A percentile compares a stretch with the other conserved stretches of the same genome.
Conservation (phyloP, 495 filamentous ascomycete genomes). For the Letharia lupina region DNA sequence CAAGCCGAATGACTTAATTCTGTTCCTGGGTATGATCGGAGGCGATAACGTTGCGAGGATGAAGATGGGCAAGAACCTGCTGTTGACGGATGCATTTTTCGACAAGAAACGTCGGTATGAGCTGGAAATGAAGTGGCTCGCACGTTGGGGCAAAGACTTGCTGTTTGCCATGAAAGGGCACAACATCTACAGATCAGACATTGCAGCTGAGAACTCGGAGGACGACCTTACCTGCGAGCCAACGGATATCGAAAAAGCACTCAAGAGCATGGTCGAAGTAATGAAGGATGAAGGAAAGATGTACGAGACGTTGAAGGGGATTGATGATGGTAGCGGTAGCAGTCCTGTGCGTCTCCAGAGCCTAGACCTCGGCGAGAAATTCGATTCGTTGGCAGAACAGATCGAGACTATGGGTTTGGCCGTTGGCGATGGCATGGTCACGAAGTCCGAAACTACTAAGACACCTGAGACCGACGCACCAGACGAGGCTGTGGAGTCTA, state of each 20-base stretch:
- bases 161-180: conserved; percentile 1
- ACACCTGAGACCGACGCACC: not conserved
- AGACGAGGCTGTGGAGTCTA: not conserved
- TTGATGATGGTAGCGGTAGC: not conserved
- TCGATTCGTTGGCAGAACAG: not conserved
- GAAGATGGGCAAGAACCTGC: conserved; percentile 6
- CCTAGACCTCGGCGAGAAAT: conserved; percentile 10
- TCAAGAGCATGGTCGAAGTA: conserved; percentile 6
- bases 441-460: not conserved
- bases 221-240: conserved; percentile 8
- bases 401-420: conserved; percentile 5
- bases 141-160: conserved; percentile 3
- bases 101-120: not conserved
- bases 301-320: conserved; percentile 10
- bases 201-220: not conserved
- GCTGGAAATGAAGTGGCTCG: conserved; percentile 9
- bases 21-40: conserved; percentile 18
- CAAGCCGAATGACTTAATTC: conserved; percentile 12
- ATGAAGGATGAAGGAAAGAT: conserved; percentile 4
- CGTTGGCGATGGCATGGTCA: not conserved
- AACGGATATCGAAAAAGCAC: conserved; percentile 4
- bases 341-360: conserved; percentile 4
- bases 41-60: conserved; percentile 9
- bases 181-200: not conserved
- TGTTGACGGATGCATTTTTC: conserved; percentile 2